phyloP scores from a whole-genome alignment of 805 yeast species.

The Schwanniomyces polymorphus region DNA sequence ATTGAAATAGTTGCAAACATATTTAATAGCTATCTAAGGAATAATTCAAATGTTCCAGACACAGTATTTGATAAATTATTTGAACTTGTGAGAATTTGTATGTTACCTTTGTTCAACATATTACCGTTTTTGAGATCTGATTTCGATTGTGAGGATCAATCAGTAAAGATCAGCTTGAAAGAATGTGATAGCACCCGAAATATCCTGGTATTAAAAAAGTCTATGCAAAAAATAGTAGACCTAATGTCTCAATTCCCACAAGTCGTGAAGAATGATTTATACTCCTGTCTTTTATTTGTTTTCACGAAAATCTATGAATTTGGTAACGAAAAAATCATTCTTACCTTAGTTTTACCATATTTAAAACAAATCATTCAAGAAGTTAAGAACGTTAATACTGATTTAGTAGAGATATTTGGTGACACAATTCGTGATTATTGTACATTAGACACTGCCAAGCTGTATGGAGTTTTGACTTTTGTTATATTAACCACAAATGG shows the following conservation, averaged over 20 bases:
- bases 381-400: constrained; percentile 13
- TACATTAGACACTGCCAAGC: constrained; percentile 14
- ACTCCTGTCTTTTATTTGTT: constrained; percentile 65
- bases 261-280: constrained; percentile 67
- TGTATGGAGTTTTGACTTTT: constrained; percentile 31
- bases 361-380: constrained; percentile 34
- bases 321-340: constrained; percentile 33
- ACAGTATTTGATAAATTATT: constrained; percentile 74
- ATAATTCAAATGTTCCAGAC: constrained; percentile 41
- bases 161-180: constrained; percentile 24
- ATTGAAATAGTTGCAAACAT: constrained; percentile 31
- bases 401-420: constrained; percentile 27
- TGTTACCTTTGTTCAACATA: constrained; percentile 59
- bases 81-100: constrained; percentile 71
- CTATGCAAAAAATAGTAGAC: constrained; percentile 53
- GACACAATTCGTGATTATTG: constrained; percentile 18
- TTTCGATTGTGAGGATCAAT: constrained; percentile 27
- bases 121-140: constrained; percentile 60
- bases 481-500: constrained; percentile 38
- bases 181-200: constrained; percentile 36
- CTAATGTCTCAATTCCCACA: constrained; percentile 68
- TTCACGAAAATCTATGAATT: constrained; percentile 56
- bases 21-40: constrained; percentile 23
- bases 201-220: constrained; percentile 45
- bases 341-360: constrained; percentile 49